These are phyloP conservation scores for Gnetum montanum DNA, from an alignment of 75 land plant species.

Conservation along the genomic window DNA sequence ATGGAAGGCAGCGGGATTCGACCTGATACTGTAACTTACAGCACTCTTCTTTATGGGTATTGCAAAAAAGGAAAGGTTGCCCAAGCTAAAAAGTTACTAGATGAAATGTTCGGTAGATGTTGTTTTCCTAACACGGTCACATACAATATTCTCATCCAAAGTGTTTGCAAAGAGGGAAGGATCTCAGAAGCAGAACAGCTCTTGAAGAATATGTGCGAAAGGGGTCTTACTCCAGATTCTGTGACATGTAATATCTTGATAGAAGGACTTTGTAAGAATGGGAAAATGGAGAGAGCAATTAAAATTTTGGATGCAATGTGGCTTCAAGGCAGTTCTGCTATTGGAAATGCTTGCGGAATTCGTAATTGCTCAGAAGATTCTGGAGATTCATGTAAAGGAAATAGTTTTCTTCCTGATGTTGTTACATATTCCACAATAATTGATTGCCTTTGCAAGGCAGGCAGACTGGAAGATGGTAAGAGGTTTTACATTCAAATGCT, in stretches of 20 bases:
- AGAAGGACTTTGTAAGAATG: slow-evolving; percentile 56
- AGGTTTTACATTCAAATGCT: slow-evolving; percentile 47
- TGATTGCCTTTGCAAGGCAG: slow-evolving; percentile 56
- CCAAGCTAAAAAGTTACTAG: slow-evolving; percentile 49
- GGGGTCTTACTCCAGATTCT: slow-evolving; percentile 39
- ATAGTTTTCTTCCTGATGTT: slow-evolving; percentile 44
- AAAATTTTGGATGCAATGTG: slow-evolving; percentile 58
- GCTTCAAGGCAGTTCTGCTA: slow-evolving; percentile 45
- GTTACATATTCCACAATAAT: slow-evolving; percentile 73
- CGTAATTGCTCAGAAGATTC: slow-evolving; percentile 35
- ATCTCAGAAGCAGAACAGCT: slow-evolving; percentile 53
- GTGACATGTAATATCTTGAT: slow-evolving; percentile 68
- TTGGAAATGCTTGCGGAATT: slow-evolving; percentile 15
- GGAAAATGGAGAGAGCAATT: slow-evolving; percentile 58
- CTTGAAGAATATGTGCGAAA: slow-evolving; percentile 61
- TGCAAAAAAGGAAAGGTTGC: slow-evolving; percentile 58
- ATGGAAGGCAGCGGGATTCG: slow-evolving; percentile 39
- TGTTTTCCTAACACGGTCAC: slow-evolving; percentile 57
- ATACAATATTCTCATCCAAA: slow-evolving; percentile 73
- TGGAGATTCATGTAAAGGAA: slow-evolving; percentile 20
- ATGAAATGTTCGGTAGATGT: slow-evolving; percentile 57
- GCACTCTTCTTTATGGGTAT: slow-evolving; percentile 57
- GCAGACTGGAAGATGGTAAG: slow-evolving; percentile 63
- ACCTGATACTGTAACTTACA: slow-evolving; percentile 68
- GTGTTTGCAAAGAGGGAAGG: slow-evolving; percentile 46